Evolutionary conservation across 2,329 filamentous ascomycete species (phyloP).

Genomic region (Talaromyces sp.): DNA sequence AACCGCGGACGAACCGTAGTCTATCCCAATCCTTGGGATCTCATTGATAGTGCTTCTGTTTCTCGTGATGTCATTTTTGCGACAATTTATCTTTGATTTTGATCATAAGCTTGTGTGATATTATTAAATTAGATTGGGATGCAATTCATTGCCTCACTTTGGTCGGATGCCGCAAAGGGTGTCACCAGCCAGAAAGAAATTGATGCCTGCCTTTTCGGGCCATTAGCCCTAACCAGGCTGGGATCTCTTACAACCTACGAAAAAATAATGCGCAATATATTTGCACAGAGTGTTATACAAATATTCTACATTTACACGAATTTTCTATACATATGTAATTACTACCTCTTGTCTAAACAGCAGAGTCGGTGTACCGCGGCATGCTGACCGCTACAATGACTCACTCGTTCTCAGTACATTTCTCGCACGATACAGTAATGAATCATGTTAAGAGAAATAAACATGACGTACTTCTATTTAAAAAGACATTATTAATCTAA

Average conservation of each 20-base stretch:
- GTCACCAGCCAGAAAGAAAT: neutral
- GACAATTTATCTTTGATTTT: too few relatives aligned
- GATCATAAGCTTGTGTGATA: too few relatives aligned
- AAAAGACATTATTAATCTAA: neutral
- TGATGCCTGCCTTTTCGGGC: neutral
- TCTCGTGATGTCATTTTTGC: neutral
- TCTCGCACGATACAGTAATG: neutral
- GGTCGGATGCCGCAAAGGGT: neutral
- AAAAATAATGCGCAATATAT: neutral
- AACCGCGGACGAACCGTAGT: neutral
- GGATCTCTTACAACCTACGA: neutral
- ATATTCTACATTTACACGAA: too few relatives aligned
- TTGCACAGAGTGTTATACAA: neutral
- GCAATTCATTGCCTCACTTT: neutral
- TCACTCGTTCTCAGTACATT: neutral
- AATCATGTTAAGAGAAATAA: neutral
- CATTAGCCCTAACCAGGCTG: neutral
- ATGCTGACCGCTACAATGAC: neutral
- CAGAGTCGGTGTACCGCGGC: neutral
- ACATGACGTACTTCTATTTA: neutral
- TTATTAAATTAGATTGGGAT: too few relatives aligned
- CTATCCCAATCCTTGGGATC: neutral
- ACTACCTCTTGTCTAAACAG: neutral
- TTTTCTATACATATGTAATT: too few relatives aligned
- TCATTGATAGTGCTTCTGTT: too few relatives aligned